Conservation (phyloP, 2,329 filamentous ascomycete genomes). For the Trichoderma pleuroti region DNA sequence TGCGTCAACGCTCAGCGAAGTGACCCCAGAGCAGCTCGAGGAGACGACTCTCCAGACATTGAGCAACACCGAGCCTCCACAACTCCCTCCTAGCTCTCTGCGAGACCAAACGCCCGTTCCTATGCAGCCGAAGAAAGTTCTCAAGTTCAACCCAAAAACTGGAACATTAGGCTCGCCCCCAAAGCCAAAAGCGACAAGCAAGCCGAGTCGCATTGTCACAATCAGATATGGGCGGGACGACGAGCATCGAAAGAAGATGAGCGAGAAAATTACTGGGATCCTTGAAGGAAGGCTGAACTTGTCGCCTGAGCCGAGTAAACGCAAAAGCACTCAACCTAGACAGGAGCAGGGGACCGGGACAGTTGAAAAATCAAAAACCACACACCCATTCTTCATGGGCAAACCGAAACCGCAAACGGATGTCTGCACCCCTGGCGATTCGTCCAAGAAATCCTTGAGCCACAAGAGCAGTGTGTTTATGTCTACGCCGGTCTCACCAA, state of each 20-base stretch:
- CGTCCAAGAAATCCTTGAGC: conserved; percentile 27
- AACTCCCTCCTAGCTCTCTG: conserved; percentile 4
- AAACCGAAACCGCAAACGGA: conserved; percentile 31
- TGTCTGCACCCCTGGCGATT: conserved; percentile 23
- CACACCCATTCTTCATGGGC: conserved; percentile 44
- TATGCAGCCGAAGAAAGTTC: conserved; percentile 45
- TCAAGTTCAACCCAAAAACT: conserved; percentile 57
- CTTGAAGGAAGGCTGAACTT: conserved; percentile 38
- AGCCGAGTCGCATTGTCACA: conserved; percentile 44
- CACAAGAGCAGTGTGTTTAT: conserved; percentile 44
- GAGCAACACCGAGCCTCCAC: conserved; percentile 2
- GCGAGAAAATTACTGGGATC: conserved; percentile 61
- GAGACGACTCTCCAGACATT: neutral
- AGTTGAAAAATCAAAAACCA: conserved; percentile 28
- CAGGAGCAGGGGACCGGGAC: conserved; percentile 21
- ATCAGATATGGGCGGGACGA: conserved; percentile 58
- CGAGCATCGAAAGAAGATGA: conserved; percentile 46
- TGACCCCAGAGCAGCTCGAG: neutral
- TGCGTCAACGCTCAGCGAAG: conserved; percentile 22
- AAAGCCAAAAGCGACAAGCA: conserved; percentile 43
- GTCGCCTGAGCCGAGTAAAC: conserved; percentile 21
- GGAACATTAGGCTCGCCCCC: conserved; percentile 62
- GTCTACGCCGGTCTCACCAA: conserved; percentile 53
- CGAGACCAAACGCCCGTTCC: conserved; percentile 20
- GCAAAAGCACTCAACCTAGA: neutral